Percentiles rank a stretch among this genome's conserved stretches.
phyloP scores from a whole-genome alignment of 176 grass and related monocot genomes.

The Ensete glaucum region DNA sequence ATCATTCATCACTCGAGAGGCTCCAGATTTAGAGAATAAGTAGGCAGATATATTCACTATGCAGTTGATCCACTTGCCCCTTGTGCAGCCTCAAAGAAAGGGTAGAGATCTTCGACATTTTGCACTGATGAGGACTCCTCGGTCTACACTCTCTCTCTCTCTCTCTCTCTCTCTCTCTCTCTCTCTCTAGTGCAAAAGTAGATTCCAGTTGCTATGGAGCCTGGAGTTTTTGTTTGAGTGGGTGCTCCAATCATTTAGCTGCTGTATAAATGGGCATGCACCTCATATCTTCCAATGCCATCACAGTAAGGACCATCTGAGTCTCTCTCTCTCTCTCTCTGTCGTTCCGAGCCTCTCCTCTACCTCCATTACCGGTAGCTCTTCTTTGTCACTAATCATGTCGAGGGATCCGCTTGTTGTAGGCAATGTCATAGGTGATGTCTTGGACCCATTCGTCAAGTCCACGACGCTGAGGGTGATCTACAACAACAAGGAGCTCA shows the following conservation, averaged over 20 bases:
- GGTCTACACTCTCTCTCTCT: constrained; percentile 11
- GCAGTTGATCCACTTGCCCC: constrained; percentile 9
- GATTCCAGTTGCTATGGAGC: constrained; percentile 50
- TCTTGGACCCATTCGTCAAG: constrained; percentile 77
- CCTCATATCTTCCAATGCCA: constrained; percentile 21
- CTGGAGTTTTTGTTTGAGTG: constrained; percentile 16
- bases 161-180: constrained; percentile 10
- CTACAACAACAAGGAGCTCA: constrained; percentile 76
- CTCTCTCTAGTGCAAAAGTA: constrained; percentile 27
- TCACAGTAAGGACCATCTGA: constrained; percentile 24
- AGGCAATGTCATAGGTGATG: constrained; percentile 82
- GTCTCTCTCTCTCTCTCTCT: constrained; percentile 5
- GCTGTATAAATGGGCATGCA: constrained; percentile 56
- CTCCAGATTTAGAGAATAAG: constrained; percentile 77
- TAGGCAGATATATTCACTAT: constrained; percentile 16
- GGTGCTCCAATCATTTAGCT: constrained; percentile 37
- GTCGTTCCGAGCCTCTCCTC: neutral
- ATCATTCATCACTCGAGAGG: constrained; percentile 34
- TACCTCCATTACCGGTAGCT: constrained; percentile 16
- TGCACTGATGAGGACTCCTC: constrained; percentile 33
- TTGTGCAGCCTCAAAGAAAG: constrained; percentile 30
- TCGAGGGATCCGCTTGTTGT: constrained; percentile 88
- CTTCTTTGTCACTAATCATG: constrained; percentile 27
- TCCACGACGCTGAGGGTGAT: constrained; percentile 59
- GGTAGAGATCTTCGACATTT: constrained; percentile 36